Evolutionary conservation across 164 flowering plant species (phyloP), one percentile per base, ranked within the genome.

Genomic region (Santalum album): DNA sequence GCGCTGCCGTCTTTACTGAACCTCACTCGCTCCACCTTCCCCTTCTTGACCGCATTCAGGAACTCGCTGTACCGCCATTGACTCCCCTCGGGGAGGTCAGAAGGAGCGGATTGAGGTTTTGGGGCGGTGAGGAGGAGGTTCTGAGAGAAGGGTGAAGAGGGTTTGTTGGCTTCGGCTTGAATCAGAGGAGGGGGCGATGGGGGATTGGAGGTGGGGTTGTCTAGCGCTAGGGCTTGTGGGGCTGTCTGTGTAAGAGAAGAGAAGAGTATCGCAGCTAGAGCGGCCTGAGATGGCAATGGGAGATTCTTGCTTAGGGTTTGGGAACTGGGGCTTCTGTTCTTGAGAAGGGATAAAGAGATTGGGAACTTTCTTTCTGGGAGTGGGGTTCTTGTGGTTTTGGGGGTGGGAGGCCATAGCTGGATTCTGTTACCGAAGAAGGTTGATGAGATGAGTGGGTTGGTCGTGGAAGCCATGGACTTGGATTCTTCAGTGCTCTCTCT

Each of bases 61-160:
- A 91, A 91, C 71, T 91, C 98, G 61, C 98, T 88, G 79, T 91
- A 91, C 9, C 96, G 65, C 98, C 98, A 91, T 50, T 88, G 85
- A 42, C 75, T 56, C 14, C 98, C 95, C 6, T 91, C 98, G 1
- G 98, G 98, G 43, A 91, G 77, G 62, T 87, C 96, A 40, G 90
- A 62, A 1, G 87, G 58, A 1, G 73, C 21, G 1, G 87, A 17
- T 38, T 71, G 90, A 6, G 92, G 85, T 27, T 77, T 84, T 0
- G 95, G 90, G 18, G 90, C 98, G 0, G 81, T 81, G 26, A 79
- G 66, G 55, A 73, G 59, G 3, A 85, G 70, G 35, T 72, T 71
- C 46, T 88, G 90, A 5, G 82, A 34, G 52, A 87, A 81, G 50
- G 86, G 83, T 0, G 81, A 72, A 2, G 78, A 17, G 14, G 77